A percentile compares a stretch with the other conserved stretches of the same genome.
Evolutionary conservation across 2,329 filamentous ascomycete species (phyloP).

Genomic region (Phyllosticta capitalensis): DNA sequence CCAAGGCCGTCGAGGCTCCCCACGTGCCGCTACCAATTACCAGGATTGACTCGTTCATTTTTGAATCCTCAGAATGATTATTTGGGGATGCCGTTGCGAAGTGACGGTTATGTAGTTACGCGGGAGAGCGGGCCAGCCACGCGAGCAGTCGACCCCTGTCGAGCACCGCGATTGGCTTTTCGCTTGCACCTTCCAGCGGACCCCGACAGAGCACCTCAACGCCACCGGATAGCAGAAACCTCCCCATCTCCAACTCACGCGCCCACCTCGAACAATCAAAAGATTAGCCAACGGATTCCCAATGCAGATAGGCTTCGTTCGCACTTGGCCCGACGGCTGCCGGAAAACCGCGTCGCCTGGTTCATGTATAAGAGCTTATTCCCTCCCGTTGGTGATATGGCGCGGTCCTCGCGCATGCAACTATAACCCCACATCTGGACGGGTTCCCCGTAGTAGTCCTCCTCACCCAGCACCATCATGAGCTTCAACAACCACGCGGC

Average conservation of each 20-base stretch:
- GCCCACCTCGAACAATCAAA: not conserved
- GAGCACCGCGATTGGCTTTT: not conserved
- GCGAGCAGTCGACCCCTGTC: not conserved
- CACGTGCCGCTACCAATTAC: conserved; percentile 22
- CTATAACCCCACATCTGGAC: not conserved
- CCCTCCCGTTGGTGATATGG: not conserved
- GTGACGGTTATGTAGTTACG: not conserved
- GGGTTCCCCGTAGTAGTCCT: not conserved
- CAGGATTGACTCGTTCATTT: not conserved
- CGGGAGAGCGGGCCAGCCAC: not conserved
- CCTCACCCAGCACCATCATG: not conserved
- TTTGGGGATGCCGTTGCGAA: not conserved
- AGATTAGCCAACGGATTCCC: not conserved
- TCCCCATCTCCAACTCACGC: not conserved
- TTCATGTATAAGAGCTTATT: not conserved
- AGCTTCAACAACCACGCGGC: not conserved
- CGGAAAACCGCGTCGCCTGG: not conserved
- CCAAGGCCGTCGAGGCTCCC: conserved; percentile 22
- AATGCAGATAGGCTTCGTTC: not conserved
- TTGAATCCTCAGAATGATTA: not conserved
- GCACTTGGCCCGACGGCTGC: not conserved
- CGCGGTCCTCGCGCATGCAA: not conserved
- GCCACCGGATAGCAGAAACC: not conserved
- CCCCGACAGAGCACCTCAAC: not conserved
- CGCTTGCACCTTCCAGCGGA: not conserved